Base-by-base conservation (phyloP, 768 basidiomycete species). In the Trametes elegans region DNA sequence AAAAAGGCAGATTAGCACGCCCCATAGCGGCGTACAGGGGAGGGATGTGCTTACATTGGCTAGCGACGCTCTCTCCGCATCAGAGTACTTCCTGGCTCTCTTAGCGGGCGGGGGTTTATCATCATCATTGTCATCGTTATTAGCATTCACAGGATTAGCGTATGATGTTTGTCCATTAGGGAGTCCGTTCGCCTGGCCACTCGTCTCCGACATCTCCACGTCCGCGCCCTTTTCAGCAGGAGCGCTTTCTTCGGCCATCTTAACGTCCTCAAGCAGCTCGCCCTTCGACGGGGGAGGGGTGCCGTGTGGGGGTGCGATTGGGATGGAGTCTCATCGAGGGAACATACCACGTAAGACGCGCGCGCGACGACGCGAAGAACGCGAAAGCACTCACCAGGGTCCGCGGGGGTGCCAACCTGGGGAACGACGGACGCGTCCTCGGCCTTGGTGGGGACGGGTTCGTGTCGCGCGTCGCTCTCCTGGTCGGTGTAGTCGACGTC, bases 61-160 rank as follows among this genome's bases (percentile, higher is more conserved):
- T 62, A 86, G 72, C 14, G 87, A 87, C 42, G 85, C 85, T 68
- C 81, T 80, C 73, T 89, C 86, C 28, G 83, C 83, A 67, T 93
- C 88, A 42, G 87, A 89, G 63, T 82, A 74, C 72, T 84, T 84
- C 62, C 90, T 75, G 26, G 88, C 80, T 58, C 90, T 80, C 79
- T 93, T 93, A 56, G 89, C 87, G 26, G 90, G 90, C n/a, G 87
- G 88, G 13, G 85, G 87, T 57, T 77, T 73, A 54, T 80, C 76
- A 58, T 85, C 83, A 55, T 85, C 52, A 59, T 59, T 83, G 62
- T 82, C 78, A 67, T 65, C 64, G 62, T 62, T 60, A 67, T 62
- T 61, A 63, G 62, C 55, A 63, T 55, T 57, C 36, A 63, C 63
- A 68, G 57, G 61, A 68, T 63, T 68, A 68, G 66, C 62, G 59